Evolutionary conservation across 2,329 filamentous ascomycete genomes (phyloP), one percentile per base, ranked within the genome.

Genomic region (Elsinoe batatas): DNA sequence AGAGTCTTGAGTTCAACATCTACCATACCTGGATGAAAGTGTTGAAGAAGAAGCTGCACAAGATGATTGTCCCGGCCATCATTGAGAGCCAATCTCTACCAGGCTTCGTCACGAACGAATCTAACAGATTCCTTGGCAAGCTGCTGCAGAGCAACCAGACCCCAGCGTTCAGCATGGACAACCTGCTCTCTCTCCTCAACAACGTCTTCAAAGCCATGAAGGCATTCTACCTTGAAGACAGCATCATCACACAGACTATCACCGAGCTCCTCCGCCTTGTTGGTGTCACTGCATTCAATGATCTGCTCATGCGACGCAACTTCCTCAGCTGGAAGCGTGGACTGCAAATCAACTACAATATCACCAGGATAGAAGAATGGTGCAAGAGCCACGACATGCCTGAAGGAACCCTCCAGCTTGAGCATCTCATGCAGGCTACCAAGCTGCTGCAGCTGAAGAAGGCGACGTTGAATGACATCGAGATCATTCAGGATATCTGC

Each of bases 1-100:
- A 98, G 76, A 95, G 88, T 72, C 79, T 98, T 61, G 93, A 98
- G 74, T 98, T 98, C 78, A 98, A 98, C 77, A 98, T 98, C 65
- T 98, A 98, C 74, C 93, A 98, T 74, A 98, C 93, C 22, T 98
- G 93, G 93, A 98, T 98, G 93, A 98, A 98, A 79, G 88, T 96
- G 57, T 76, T 98, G 67, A 98, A 98, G 81, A 96, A 96, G 83
- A 95, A 95, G 76, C 80, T 98, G 61, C 89, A 94, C 66, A 97
- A 97, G 81, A 98, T 98, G 93, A 94, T 98, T 67, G 95, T 98
- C 54, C 93, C 93, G 1, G 93, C 93, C 56, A 98, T 98, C 70
- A 98, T 98, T 67, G 93, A 98, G 72, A 97, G 91, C 47, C 93
- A 98, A 72, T 97, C 93, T 20, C 83, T 98, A 59, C 93, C 93